Evolutionary conservation across 2,329 filamentous ascomycete species (phyloP), one percentile per base, ranked within the genome.

Genomic region (Fusarium sp.): DNA sequence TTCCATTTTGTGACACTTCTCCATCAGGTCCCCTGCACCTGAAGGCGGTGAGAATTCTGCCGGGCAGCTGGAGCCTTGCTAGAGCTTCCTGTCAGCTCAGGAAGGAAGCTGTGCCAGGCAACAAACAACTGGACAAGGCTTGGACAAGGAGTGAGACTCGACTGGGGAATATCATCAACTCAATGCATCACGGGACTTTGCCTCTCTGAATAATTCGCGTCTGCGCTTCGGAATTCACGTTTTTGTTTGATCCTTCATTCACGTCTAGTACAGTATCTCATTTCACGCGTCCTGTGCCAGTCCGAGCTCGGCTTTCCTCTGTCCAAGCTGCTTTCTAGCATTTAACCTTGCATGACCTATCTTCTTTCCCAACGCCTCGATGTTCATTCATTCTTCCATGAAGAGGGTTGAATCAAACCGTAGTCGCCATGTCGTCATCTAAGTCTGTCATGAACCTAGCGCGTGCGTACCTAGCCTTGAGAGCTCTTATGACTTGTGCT

Each of bases 391-490:
- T 2, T 49, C 27, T 55, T 60, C 44, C 16, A 65, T 60, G 38
- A 68, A 38, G 16, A 23, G 58, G 25, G 23, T 36, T 20, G 16
- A 58, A 59, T 20, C 49, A 9, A 27, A 27, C 25, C 25, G 63
- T 73, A 67, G 55, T 51, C 58, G 71, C 46, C 33, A 81, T 81
- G 79, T 66, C 76, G 13, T 74, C 74, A 57, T 77, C 79, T 55
- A 75, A 68, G 31, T 74, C 73, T n/a, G 76, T 80, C 49, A 78
- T 77, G 68, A 77, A 71, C 58, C 65, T 81, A 53, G 75, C 79
- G 62, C 77, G 79, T 81, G 70, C 63, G 75, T 69, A 25, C 6
- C 23, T 25, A 56, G 63, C 60, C 31, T 55, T 49, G 42, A 16
- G 25, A 29, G 4, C 25, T 14, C 38, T 16, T 16, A 55, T 57